A percentile compares a stretch with the other conserved stretches of the same genome.
phyloP scores from a whole-genome alignment of 2,329 filamentous ascomycete genomes.

The Cladophialophora chaetospira region DNA sequence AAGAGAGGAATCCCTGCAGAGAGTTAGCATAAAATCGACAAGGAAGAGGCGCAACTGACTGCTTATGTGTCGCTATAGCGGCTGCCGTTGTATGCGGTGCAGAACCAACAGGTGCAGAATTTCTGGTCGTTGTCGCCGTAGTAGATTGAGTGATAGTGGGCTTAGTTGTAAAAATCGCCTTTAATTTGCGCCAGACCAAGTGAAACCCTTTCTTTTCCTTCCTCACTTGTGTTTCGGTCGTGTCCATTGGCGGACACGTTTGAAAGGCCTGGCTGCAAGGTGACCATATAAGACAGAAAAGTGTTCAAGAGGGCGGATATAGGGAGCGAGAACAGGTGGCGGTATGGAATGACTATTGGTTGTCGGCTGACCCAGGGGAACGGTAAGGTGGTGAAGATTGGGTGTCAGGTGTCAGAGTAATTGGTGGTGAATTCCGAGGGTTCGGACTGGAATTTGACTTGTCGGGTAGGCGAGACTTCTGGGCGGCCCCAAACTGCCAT shows the following conservation, averaged over 20 bases:
- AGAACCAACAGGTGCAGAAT: constrained; percentile 2
- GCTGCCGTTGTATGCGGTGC: background rate
- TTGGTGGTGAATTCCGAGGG: constrained; percentile 25
- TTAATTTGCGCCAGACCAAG: constrained; percentile 29
- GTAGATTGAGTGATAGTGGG: constrained; percentile 1
- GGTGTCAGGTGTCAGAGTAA: constrained; percentile 24
- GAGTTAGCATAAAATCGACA: background rate
- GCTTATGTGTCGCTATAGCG: background rate
- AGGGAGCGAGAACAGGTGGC: constrained; percentile 11
- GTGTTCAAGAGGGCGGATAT: constrained; percentile 10
- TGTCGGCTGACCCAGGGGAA: constrained; percentile 19
- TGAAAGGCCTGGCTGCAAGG: constrained; percentile 8
- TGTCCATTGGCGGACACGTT: constrained; percentile 18
- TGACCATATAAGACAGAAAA: constrained; percentile 14
- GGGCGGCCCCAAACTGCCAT: constrained; percentile 10
- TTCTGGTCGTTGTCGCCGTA: constrained; percentile 2
- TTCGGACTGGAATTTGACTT: constrained; percentile 29
- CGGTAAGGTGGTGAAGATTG: constrained; percentile 15
- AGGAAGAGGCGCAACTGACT: background rate
- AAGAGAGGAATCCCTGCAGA: background rate
- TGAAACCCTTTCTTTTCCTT: constrained; percentile 31
- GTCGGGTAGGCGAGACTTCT: constrained; percentile 20
- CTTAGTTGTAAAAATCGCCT: constrained; percentile 20
- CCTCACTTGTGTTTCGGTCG: constrained; percentile 9
- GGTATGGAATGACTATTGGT: constrained; percentile 19